Evolutionary conservation across 1,284 basidiomycete species (phyloP).

Genomic region (Leccinum solheimii): DNA sequence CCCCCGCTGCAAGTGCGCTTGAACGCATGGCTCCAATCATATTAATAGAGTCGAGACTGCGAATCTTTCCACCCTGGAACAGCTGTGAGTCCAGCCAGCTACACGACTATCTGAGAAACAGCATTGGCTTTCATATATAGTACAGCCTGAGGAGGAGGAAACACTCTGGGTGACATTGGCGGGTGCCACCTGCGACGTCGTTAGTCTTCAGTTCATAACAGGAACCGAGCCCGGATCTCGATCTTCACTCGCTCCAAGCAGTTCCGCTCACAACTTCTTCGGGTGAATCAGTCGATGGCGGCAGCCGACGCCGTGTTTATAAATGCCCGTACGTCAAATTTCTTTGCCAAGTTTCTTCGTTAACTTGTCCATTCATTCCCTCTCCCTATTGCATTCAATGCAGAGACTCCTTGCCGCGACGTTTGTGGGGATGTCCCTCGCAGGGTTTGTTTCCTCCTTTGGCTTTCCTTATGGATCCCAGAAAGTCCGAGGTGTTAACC

Average conservation of each 20-base stretch:
- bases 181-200: no score
- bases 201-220: no score
- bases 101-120: not conserved
- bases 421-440: slow-evolving; percentile 20
- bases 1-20: not conserved
- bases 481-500: slow-evolving; percentile 56
- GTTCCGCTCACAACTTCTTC: not conserved
- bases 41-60: not conserved
- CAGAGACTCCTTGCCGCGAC: slow-evolving; percentile 14
- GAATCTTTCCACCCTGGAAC: not conserved
- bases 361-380: not conserved
- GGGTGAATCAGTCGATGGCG: not conserved
- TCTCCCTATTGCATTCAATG: slow-evolving; percentile 10
- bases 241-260: not conserved
- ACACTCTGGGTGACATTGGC: no score
- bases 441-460: slow-evolving; percentile 28
- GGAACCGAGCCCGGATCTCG: not conserved
- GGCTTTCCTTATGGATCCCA: slow-evolving; percentile 50
- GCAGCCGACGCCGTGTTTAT: slow-evolving; percentile 11
- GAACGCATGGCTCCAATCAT: slow-evolving; percentile 7
- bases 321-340: slow-evolving; percentile 15
- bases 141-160: no score
- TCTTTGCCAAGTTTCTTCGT: not conserved
- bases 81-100: not conserved
- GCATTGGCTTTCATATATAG: not conserved